Percentiles rank a stretch among this genome's conserved stretches.
Conservation (phyloP, 2,329 filamentous ascomycete genomes). For the Lasiodiplodia gonubiensis region DNA sequence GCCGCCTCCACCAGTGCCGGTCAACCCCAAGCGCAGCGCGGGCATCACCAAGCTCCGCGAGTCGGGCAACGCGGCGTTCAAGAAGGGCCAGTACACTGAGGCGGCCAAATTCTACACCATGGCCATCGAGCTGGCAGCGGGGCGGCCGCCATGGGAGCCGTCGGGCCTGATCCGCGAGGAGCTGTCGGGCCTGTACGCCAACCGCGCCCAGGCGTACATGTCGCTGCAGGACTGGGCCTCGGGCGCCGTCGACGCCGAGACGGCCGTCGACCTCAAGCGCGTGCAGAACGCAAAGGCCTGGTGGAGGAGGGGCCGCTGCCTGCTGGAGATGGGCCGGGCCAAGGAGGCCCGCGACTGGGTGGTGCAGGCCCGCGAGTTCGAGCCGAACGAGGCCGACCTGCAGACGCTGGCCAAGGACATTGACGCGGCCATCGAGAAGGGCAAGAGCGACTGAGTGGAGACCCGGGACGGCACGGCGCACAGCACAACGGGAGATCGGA, state of each 20-base stretch:
- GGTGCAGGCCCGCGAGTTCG: constrained; percentile 77
- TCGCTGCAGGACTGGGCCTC: constrained; percentile 80
- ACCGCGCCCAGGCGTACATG: constrained; percentile 91
- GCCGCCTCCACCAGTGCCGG: constrained; percentile 84
- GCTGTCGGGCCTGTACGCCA: constrained; percentile 77
- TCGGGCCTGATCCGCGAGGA: constrained; percentile 84
- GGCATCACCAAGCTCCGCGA: constrained; percentile 92
- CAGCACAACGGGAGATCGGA: constrained; percentile 10
- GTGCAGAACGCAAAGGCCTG: constrained; percentile 91
- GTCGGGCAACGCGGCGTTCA: constrained; percentile 80
- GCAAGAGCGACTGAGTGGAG: constrained; percentile 26
- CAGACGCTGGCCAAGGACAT: constrained; percentile 50
- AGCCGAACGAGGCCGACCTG: constrained; percentile 62
- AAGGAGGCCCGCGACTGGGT: constrained; percentile 85
- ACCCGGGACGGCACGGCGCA: neutral
- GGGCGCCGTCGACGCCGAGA: constrained; percentile 84
- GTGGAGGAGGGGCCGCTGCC: constrained; percentile 84
- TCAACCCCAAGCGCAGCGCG: constrained; percentile 89
- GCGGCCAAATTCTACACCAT: constrained; percentile 82
- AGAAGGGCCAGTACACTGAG: constrained; percentile 75
- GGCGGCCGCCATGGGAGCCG: constrained; percentile 86
- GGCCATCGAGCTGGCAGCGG: constrained; percentile 87
- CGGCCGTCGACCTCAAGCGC: constrained; percentile 84
- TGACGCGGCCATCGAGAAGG: constrained; percentile 59
- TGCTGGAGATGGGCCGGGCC: constrained; percentile 87